A percentile compares a stretch with the other conserved stretches of the same genome.
phyloP scores from a whole-genome alignment of 2,329 filamentous ascomycete genomes.

The Xylaria sp. region DNA sequence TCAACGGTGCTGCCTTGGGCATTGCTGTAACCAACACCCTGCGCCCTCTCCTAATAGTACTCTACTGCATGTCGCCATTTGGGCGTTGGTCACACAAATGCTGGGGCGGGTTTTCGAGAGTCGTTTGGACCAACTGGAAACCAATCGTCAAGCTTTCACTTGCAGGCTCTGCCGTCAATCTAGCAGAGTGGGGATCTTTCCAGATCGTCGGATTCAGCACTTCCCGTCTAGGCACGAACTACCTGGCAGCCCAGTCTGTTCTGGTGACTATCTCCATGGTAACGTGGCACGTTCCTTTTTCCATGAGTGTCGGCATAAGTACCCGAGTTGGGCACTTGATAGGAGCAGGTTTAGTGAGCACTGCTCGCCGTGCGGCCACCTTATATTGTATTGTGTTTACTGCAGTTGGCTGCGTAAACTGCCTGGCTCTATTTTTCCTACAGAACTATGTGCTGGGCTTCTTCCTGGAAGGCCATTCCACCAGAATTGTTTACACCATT shows the following conservation, averaged over 20 bases:
- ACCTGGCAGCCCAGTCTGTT: conserved; percentile 57
- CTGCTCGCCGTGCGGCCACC: conserved; percentile 48
- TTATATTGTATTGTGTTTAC: conserved; percentile 51
- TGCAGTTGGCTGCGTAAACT: conserved; percentile 50
- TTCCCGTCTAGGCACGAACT: conserved; percentile 56
- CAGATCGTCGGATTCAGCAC: conserved; percentile 59
- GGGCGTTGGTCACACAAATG: conserved; percentile 56
- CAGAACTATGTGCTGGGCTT: conserved; percentile 48
- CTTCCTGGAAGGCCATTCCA: conserved; percentile 49
- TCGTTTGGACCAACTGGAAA: conserved; percentile 54
- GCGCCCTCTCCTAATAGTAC: conserved; percentile 58
- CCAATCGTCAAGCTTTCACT: conserved; percentile 53
- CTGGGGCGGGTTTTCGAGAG: conserved; percentile 56
- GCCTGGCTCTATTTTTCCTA: conserved; percentile 47
- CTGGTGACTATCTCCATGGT: conserved; percentile 55
- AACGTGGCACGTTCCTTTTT: conserved; percentile 58
- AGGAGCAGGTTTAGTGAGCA: conserved; percentile 51
- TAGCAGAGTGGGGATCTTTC: conserved; percentile 58
- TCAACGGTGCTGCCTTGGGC: conserved; percentile 63
- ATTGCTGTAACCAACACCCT: conserved; percentile 62
- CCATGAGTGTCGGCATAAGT: conserved; percentile 55
- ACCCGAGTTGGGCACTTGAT: conserved; percentile 58
- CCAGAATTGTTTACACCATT: conserved; percentile 24
- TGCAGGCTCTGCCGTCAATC: conserved; percentile 54
- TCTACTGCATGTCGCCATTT: conserved; percentile 56